Evolutionary conservation across 2,329 filamentous ascomycete species (phyloP), one percentile per base, ranked within the genome.

Genomic region (Fusarium nanum): DNA sequence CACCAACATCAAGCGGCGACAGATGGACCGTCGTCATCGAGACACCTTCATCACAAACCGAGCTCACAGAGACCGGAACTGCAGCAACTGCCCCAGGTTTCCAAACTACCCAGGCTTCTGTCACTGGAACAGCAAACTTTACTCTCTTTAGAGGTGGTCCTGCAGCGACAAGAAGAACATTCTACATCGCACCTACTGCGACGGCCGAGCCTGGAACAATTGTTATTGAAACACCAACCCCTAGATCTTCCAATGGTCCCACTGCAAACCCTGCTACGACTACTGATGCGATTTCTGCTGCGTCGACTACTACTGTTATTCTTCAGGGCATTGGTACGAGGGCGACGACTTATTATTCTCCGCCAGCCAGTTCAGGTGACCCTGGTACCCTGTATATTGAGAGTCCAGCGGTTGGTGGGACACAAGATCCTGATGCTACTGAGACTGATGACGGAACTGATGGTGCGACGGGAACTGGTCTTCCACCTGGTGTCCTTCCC

Each of bases 311-410:
- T 9, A 60, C 56, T 14, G 22, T 62, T 3, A 32, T 40, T 60
- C 18, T 60, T 5, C 30, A 42, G 6, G 59, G 59, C 2, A 62
- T 20, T 3, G 59, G 59, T 0, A 14, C 46, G 0, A 42, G 14
- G 11, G 23, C 18, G 16, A 53, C 46, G 14, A 62, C 59, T 16
- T 53, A 60, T 20, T 60, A 62, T 10, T 18, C 41, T 27, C 59
- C 59, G 0, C 56, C 59, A 0, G 11, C 40, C 1, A 32, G 20
- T 40, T 42, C 30, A 4, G 42, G 22, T 9, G 40, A 41, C 1
- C 59, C 56, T 22, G 59, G 59, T 3, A 62, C 59, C 28, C n/a
- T 62, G 9, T 53, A 60, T 34, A 12, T 60, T 14, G 59, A 62
- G 25, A 25, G 37, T 7, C 56, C 56, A 6, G 13, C 5, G 0